A percentile compares a stretch with the other conserved stretches of the same genome.
These are phyloP conservation scores for Suhomyces coccinellae DNA, from an alignment of 1,139 yeast genomes.

Conservation along the genomic window DNA sequence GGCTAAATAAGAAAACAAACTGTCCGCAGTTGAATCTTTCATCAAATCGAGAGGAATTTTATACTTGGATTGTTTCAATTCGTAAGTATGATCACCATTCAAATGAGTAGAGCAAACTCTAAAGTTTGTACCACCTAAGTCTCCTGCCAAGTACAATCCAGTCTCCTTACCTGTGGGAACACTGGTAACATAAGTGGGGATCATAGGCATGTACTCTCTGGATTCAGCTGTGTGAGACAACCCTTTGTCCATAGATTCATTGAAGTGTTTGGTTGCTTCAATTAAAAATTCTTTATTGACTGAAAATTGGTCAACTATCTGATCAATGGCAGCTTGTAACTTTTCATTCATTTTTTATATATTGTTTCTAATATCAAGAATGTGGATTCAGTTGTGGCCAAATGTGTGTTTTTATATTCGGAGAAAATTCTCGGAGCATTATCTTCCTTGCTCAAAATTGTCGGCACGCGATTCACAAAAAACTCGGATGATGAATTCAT, in stretches of 20 bases:
- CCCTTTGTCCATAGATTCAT: slow-evolving; percentile 62
- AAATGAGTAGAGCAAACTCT: slow-evolving; percentile 83
- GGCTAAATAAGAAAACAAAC: slow-evolving; percentile 75
- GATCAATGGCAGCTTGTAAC: slow-evolving; percentile 40
- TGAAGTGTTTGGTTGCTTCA: slow-evolving; percentile 64
- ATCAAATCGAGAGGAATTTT: slow-evolving; percentile 74
- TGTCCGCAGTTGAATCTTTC: slow-evolving; percentile 52
- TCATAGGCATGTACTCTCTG: slow-evolving; percentile 72
- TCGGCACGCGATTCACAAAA: slow-evolving; percentile 5
- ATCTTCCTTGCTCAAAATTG: slow-evolving; percentile 7
- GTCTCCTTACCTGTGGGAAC: slow-evolving; percentile 80
- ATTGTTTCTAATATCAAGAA: neutral
- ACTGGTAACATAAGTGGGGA: slow-evolving; percentile 78
- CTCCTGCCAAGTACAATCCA: slow-evolving; percentile 80
- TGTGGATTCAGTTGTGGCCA: neutral
- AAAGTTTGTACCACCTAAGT: slow-evolving; percentile 86
- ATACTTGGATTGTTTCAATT: slow-evolving; percentile 67
- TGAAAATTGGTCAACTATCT: slow-evolving; percentile 55
- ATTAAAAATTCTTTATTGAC: slow-evolving; percentile 53
- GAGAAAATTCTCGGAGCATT: slow-evolving; percentile 12
- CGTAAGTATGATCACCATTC: slow-evolving; percentile 78
- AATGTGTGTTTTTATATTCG: neutral
- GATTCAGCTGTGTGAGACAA: slow-evolving; percentile 40
- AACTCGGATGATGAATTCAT: slow-evolving; percentile 1
- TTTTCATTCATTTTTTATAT: slow-evolving; percentile 26